Evolutionary conservation across 257 asterid genomes (phyloP).

Genomic region (Solanum peruvianum): DNA sequence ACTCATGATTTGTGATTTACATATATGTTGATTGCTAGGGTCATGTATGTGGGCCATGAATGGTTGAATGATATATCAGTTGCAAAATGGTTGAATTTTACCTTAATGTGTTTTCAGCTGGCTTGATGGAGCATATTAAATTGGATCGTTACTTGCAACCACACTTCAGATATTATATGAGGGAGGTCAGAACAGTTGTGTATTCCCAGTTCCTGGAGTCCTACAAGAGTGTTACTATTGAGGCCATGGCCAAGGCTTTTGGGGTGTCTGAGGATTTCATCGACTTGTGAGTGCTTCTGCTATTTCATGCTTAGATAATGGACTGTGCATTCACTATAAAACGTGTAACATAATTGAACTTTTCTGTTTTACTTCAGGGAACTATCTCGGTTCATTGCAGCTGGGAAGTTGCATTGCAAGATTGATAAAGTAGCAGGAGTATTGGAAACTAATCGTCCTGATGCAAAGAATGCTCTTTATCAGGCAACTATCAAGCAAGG

Average conservation of each 20-base stretch:
- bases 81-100: background rate
- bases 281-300: conserved; percentile 43
- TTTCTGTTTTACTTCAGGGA: conserved; percentile 30
- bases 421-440: conserved; percentile 83
- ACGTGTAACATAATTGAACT: background rate
- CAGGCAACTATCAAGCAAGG: conserved; percentile 92
- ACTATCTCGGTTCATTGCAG: conserved; percentile 72
- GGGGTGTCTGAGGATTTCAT: conserved; percentile 72
- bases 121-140: conserved; percentile 56
- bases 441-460: conserved; percentile 85
- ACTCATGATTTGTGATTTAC: background rate
- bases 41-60: background rate
- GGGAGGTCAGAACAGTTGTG: conserved; percentile 66
- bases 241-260: conserved; percentile 77
- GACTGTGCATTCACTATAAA: background rate
- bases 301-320: background rate
- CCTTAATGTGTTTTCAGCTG: conserved; percentile 36
- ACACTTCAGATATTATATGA: conserved; percentile 70
- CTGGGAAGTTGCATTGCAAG: conserved; percentile 78
- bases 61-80: background rate
- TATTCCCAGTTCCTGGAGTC: conserved; percentile 87
- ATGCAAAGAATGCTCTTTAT: conserved; percentile 87
- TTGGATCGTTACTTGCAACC: conserved; percentile 66
- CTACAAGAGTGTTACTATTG: conserved; percentile 71
- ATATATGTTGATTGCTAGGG: background rate